These are phyloP conservation scores for Pythium phragmitis DNA, from an alignment of 352 stramenopile species.

Conservation along the genomic window DNA sequence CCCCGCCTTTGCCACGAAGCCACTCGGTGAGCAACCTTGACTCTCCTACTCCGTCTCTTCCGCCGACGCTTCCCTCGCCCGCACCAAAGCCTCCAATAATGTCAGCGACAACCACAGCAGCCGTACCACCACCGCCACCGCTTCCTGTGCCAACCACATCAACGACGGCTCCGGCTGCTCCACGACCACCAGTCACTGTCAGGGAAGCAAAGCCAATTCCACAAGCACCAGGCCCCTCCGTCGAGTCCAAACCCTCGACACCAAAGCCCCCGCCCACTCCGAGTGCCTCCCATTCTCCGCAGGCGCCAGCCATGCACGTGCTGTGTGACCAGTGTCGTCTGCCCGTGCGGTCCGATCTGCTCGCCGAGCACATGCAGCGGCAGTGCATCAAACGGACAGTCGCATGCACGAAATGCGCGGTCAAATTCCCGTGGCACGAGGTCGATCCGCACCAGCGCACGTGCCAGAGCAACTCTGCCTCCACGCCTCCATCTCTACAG, in stretches of 20 bases:
- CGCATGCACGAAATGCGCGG: slow-evolving; percentile 38
- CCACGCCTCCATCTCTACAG: not conserved
- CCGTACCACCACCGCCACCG: not conserved
- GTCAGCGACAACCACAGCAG: not conserved
- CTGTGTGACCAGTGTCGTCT: slow-evolving; percentile 50
- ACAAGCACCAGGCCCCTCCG: not conserved
- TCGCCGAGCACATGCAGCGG: slow-evolving; percentile 51
- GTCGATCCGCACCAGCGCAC: slow-evolving; percentile 39
- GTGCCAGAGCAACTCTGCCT: not conserved
- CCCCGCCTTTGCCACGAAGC: slow-evolving; percentile 13
- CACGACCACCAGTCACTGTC: not conserved
- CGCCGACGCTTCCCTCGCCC: not conserved
- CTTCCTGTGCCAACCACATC: not conserved
- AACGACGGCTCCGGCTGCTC: slow-evolving; percentile 3
- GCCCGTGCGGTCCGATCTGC: slow-evolving; percentile 44
- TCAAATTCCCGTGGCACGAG: slow-evolving; percentile 44
- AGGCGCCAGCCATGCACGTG: slow-evolving; percentile 12
- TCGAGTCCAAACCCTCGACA: not conserved
- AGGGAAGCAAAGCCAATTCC: slow-evolving; percentile 5
- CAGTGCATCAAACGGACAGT: slow-evolving; percentile 59
- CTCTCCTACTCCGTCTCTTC: not conserved
- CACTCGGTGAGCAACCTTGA: slow-evolving; percentile 18
- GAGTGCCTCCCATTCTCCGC: not conserved
- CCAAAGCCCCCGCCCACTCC: slow-evolving; percentile 3
- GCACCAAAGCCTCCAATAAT: not conserved